Conservation (phyloP, 2,329 filamentous ascomycete genomes). For the Ophiosphaerella narmari region DNA sequence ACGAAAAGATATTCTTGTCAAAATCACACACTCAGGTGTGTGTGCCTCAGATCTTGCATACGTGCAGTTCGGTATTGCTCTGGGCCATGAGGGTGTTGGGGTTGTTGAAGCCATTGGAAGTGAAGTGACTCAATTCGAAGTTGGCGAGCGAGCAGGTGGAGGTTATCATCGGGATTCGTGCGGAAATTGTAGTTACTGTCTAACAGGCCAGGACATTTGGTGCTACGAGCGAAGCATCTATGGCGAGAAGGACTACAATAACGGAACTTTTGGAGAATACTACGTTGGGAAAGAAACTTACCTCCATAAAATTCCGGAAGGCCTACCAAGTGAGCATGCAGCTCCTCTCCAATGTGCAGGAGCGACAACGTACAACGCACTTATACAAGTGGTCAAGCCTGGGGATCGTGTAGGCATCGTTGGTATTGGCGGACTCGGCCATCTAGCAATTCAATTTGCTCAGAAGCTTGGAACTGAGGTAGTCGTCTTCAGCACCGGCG, state of each 20-base stretch:
- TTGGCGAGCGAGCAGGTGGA: constrained; percentile 41
- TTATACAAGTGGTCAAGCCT: constrained; percentile 70
- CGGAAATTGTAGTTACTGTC: constrained; percentile 36
- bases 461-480: constrained; percentile 24
- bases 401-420: constrained; percentile 83
- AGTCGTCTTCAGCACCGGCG: constrained; percentile 26
- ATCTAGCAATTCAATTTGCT: constrained; percentile 74
- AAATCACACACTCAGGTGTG: constrained; percentile 24
- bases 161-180: constrained; percentile 48
- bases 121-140: constrained; percentile 20
- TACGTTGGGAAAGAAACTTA: constrained; percentile 23
- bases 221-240: constrained; percentile 45
- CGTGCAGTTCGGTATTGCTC: constrained; percentile 23
- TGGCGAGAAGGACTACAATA: constrained; percentile 33
- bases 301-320: constrained; percentile 25
- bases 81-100: constrained; percentile 51
- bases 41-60: constrained; percentile 21
- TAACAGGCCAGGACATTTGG: constrained; percentile 36
- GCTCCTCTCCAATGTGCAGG: constrained; percentile 29
- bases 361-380: constrained; percentile 70
- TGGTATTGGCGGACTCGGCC: constrained; percentile 78
- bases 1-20: constrained; percentile 22
- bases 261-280: constrained; percentile 21
- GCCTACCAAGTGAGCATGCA: constrained; percentile 17
- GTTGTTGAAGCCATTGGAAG: constrained; percentile 41